Evolutionary conservation across 2,329 filamentous ascomycete genomes (phyloP).

Genomic region (Arthrocladium fulminans): DNA sequence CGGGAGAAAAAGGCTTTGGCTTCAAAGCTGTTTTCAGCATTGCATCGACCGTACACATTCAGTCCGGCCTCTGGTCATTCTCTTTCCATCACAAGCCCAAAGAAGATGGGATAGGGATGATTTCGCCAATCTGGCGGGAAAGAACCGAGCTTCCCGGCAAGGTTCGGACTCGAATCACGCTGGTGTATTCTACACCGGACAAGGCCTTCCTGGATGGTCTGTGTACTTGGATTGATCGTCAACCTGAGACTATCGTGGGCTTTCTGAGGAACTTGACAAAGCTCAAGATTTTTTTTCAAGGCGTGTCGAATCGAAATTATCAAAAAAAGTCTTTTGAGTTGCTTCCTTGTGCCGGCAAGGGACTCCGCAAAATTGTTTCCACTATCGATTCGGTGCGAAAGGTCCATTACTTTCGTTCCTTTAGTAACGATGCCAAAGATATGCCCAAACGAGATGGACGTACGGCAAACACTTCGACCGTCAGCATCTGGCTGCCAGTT

Average conservation of each 20-base stretch:
- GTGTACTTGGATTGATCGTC: slow-evolving; percentile 10
- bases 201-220: slow-evolving; percentile 3
- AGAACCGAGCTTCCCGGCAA: slow-evolving; percentile 5
- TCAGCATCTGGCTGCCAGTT: slow-evolving; percentile 13
- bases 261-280: slow-evolving; percentile 12
- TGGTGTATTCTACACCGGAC: slow-evolving; percentile 8
- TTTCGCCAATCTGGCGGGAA: slow-evolving; percentile 11
- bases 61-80: slow-evolving; percentile 17
- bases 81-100: slow-evolving; percentile 15
- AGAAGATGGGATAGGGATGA: slow-evolving; percentile 16
- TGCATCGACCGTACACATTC: slow-evolving; percentile 19
- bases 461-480: slow-evolving; percentile 2
- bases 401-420: slow-evolving; percentile 6
- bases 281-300: slow-evolving; percentile 8
- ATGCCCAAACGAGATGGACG: slow-evolving; percentile 9
- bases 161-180: slow-evolving; percentile 11
- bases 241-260: slow-evolving; percentile 11
- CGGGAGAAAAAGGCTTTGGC: slow-evolving; percentile 30
- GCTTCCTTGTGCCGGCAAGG: not conserved
- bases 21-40: slow-evolving; percentile 32
- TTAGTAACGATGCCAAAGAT: not conserved
- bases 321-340: slow-evolving; percentile 10
- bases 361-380: slow-evolving; percentile 8
- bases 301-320: not conserved
- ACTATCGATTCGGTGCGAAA: slow-evolving; percentile 8